Base-by-base conservation (phyloP, 768 basidiomycete species). In the Fomitopsis serialis region DNA sequence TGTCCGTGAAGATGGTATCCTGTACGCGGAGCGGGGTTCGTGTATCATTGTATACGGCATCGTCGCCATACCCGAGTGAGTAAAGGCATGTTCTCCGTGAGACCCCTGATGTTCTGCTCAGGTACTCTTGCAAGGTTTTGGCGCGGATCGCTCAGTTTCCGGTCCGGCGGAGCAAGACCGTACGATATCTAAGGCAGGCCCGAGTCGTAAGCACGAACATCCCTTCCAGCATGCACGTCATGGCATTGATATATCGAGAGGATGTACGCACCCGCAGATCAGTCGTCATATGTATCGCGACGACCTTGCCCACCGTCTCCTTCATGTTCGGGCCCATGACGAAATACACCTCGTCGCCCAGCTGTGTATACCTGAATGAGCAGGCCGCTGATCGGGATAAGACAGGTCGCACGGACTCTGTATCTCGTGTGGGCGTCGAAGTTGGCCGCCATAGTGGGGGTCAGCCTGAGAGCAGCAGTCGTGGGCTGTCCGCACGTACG, bases 231-330 rank as follows among this genome's bases (percentile, higher is more conserved):
- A 40, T 17, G 37, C 8, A 15, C 15, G 8, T 15, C 34, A 35
- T 15, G 34, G 34, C 34, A n/a, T n/a, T 32, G 29, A 32, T 5
- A 32, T 32, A 32, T 32, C 6, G 15, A 19, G 37, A 40, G 7
- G 19, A 40, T 40, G 37, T 10, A 45, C 44, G 17, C 27, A 47
- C 46, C 23, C 27, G 46, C 9, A 34, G 29, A 34, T 47, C 46
- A 47, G 46, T 34, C 19, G 46, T 13, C 46, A 47, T 27, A 19
- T 47, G 46, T 47, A 47, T 47, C 11, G 46, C 46, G 19, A 47
- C 46, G 25, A 47, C 46, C 25, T 15, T 47, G 25, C 46, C 46
- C 29, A 47, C 46, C 25, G 19, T 2, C 27, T 47, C 25, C n/a
- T 27, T 21, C 21, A 9, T 21, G 15, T 12, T 34, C 46, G 46